phyloP scores from a whole-genome alignment of 2,329 filamentous ascomycete genomes.

The Alternaria tenuissima region DNA sequence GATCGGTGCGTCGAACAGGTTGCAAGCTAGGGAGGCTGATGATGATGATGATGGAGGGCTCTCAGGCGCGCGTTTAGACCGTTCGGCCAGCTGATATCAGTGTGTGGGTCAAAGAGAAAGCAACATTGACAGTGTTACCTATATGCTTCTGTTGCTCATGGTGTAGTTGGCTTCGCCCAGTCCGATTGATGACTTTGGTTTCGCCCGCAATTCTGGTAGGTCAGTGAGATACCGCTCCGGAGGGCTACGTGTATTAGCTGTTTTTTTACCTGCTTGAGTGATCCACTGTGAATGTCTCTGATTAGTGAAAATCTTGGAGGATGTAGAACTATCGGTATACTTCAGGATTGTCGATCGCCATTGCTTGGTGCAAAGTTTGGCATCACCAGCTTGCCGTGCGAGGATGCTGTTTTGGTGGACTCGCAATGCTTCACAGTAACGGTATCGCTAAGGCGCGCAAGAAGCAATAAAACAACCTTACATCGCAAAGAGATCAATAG shows the following conservation, averaged over 20 bases:
- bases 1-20: not conserved
- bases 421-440: not conserved
- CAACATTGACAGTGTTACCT: not conserved
- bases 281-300: not conserved
- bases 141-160: not conserved
- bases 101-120: not conserved
- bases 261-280: not conserved
- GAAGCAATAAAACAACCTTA: not conserved
- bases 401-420: not conserved
- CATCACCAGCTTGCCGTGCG: not conserved
- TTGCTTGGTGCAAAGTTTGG: not conserved
- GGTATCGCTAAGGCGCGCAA: not conserved
- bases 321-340: not conserved
- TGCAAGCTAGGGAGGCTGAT: not conserved
- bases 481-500: not conserved
- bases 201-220: not conserved
- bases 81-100: not conserved
- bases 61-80: not conserved
- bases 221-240: not conserved
- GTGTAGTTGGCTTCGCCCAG: not conserved
- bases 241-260: not conserved
- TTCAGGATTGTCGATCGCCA: not conserved
- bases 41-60: not conserved
- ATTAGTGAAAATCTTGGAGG: not conserved
- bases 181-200: not conserved